phyloP scores from a whole-genome alignment of 768 basidiomycete species.

The Lentinula edodes region DNA sequence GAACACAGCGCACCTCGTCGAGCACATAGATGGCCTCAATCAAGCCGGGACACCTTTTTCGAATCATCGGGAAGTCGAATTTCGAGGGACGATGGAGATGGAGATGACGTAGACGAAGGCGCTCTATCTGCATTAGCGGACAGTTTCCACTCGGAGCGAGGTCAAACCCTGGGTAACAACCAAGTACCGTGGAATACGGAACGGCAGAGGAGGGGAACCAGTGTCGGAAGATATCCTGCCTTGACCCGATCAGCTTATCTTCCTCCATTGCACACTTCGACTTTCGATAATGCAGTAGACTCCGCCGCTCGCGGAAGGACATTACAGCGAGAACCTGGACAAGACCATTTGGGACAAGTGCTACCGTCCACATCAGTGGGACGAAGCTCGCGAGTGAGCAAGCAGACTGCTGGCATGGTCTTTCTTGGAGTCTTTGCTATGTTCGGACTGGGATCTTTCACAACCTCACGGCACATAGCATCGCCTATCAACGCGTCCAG shows the following conservation, averaged over 20 bases:
- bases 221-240: conserved; percentile 34
- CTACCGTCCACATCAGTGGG: conserved; percentile 18
- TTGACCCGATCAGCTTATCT: conserved; percentile 25
- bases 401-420: conserved; percentile 71
- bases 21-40: conserved; percentile 21
- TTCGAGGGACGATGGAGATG: conserved; percentile 25
- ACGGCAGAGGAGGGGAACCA: conserved; percentile 34
- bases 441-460: conserved; percentile 58
- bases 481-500: not conserved
- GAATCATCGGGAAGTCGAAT: conserved; percentile 14
- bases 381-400: conserved; percentile 59
- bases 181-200: conserved; percentile 69
- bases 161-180: conserved; percentile 38
- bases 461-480: conserved; percentile 21
- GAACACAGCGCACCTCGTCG: conserved; percentile 29
- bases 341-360: conserved; percentile 16
- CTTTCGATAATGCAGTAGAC: conserved; percentile 20
- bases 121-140: conserved; percentile 56
- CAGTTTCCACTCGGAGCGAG: conserved; percentile 74
- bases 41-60: conserved; percentile 20
- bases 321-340: conserved; percentile 30
- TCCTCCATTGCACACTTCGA: conserved; percentile 28
- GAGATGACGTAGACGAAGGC: conserved; percentile 45
- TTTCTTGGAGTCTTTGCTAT: conserved; percentile 76
- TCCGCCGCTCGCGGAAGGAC: conserved; percentile 38